Evolutionary conservation across 495 filamentous ascomycete genomes (phyloP), one percentile per base, ranked within the genome.

Genomic region (Bryoglossum gracile): DNA sequence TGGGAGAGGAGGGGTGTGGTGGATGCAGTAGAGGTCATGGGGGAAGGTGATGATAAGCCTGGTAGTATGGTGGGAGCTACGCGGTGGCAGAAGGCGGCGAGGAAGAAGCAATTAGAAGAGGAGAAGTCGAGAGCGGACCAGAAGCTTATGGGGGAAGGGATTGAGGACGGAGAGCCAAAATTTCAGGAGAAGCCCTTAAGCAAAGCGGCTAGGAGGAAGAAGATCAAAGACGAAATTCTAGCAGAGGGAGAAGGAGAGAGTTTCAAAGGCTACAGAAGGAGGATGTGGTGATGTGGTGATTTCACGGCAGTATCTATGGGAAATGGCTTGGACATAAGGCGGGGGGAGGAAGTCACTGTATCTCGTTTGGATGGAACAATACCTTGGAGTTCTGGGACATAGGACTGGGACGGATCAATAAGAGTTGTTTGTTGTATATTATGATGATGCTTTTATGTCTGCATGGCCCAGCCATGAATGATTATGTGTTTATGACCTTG

Each of bases 221-320:
- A 61, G 13, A 77, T 77, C 42, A 73, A 71, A 53, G 72, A 74
- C 26, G 69, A 77, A 51, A 71, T 77, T 10, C 54, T 65, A 50
- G 63, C 59, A 44, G 56, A 68, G 30, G 61, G 71, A 8, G 61
- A 68, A 46, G 65, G 64, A 8, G 58, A 62, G 14, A 49, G 65
- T 32, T 63, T 57, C 18, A 66, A 68, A 8, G 70, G 71, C 32
- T 74, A 73, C 48, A 70, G 70, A 43, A 63, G 72, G 41, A 53
- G 72, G 28, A 53, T 71, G 53, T 73, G 65, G 63, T 77, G 56
- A 62, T 39, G 4, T 5, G 25, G 1, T 43, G 1, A 39, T 3
- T 3, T 14, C 4, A 18, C 5, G 23, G 16, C 1, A 3, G 38
- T 18, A n/a, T 25, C 22, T 11, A 25, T 42, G 18, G n/a, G n/a